Evolutionary conservation across 164 flowering plant species (phyloP).

Genomic region (Umbellularia californica): DNA sequence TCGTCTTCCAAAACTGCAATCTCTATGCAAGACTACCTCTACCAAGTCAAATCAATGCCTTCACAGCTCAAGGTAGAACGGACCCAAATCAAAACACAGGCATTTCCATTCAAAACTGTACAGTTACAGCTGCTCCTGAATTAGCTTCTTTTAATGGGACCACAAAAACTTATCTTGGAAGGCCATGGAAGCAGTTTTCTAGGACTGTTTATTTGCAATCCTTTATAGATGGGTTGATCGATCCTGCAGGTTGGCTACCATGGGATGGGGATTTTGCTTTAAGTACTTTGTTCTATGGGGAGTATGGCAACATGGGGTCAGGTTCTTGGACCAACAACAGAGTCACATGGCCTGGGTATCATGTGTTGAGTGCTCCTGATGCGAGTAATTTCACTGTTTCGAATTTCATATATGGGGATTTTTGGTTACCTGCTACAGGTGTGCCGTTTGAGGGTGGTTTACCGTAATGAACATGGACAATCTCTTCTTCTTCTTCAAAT

Average conservation of each 20-base stretch:
- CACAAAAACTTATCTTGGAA: constrained; percentile 10
- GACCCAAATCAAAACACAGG: constrained; percentile 11
- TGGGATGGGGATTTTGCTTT: constrained; percentile 9
- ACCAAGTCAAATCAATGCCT: neutral
- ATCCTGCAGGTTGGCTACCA: constrained; percentile 5
- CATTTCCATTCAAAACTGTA: constrained; percentile 8
- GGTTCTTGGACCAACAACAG: neutral
- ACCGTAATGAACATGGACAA: neutral
- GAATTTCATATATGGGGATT: constrained; percentile 4
- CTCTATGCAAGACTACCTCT: constrained; percentile 10
- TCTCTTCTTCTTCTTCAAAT: neutral
- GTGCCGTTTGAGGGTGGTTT: constrained; percentile 1
- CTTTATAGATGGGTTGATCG: neutral
- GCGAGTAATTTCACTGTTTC: constrained; percentile 6
- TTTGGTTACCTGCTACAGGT: neutral
- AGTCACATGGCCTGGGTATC: constrained; percentile 10
- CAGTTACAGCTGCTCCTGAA: neutral
- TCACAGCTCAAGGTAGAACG: constrained; percentile 11
- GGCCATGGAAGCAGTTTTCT: constrained; percentile 9
- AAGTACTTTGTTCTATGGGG: constrained; percentile 6
- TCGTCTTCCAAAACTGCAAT: constrained; percentile 11
- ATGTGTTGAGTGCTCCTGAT: constrained; percentile 1
- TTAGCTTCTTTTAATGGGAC: neutral
- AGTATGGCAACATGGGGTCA: constrained; percentile 8
- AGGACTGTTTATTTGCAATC: constrained; percentile 8